phyloP scores from a whole-genome alignment of 208 protist species.

The Leishmania aethiopica region DNA sequence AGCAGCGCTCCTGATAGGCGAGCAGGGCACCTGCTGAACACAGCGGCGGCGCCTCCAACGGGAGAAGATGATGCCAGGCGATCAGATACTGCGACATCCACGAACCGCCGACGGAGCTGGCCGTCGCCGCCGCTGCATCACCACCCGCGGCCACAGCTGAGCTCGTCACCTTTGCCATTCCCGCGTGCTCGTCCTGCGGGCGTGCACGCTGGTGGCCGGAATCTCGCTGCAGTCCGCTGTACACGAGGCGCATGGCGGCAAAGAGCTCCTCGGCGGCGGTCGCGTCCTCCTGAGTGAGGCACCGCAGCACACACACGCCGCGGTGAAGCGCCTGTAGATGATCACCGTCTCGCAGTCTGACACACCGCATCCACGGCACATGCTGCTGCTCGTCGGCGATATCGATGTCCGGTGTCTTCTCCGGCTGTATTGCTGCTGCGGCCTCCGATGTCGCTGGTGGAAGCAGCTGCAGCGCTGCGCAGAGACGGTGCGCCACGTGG shows the following conservation, averaged over 20 bases:
- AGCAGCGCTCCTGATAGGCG: constrained; percentile 22
- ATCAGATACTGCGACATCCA: constrained; percentile 8
- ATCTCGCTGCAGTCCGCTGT: not conserved
- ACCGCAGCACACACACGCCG: constrained; percentile 29
- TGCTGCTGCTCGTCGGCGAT: not conserved
- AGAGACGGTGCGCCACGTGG: constrained; percentile 23
- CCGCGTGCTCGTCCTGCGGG: not conserved
- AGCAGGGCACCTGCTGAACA: not conserved
- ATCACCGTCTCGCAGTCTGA: not conserved
- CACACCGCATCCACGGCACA: constrained; percentile 11
- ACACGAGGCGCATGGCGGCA: constrained; percentile 25
- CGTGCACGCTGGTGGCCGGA: not conserved
- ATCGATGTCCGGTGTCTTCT: not conserved
- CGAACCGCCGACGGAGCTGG: not conserved
- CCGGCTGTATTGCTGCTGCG: not conserved
- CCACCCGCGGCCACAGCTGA: not conserved
- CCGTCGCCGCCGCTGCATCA: not conserved
- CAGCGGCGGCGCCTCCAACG: constrained; percentile 24
- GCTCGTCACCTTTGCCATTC: not conserved
- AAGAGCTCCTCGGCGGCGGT: constrained; percentile 22
- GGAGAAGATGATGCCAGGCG: constrained; percentile 24
- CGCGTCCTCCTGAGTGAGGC: constrained; percentile 16
- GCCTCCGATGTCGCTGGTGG: not conserved
- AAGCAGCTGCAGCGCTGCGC: constrained; percentile 17
- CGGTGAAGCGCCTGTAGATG: constrained; percentile 21